Base-by-base conservation (phyloP, 2,329 filamentous ascomycete species). In the Beauveria asiatica region DNA sequence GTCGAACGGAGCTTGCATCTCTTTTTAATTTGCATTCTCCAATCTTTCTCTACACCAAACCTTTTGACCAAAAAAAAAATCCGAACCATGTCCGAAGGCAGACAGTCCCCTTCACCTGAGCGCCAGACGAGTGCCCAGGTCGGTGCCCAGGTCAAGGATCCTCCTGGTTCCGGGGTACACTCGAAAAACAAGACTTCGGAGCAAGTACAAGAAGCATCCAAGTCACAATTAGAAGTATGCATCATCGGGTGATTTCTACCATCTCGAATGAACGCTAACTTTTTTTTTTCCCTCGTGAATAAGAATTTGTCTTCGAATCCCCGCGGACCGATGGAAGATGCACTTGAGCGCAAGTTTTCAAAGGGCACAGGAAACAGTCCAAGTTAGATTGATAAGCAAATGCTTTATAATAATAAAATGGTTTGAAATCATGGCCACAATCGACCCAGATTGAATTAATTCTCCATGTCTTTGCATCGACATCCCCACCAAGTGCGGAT, bases 221-320 rank as follows among this genome's bases (percentile, higher is more conserved):
- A 54, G 16, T 59, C 57, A 5, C 7, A 59, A 10, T 21, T 53
- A 37, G 49, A 53, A 11, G 57, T 59, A 41, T 1, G 30, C 7
- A 21, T 39, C 3, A 21, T 27, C 2, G 30, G 7, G 10, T 17
- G 3, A n/a, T 49, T 3, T 9, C 3, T n/a, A 16, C 30, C 10
- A 3, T 11, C 6, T 13, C 1, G 5, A 3, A 8, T 50, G 33
- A 37, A 51, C 16, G 46, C 56, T 58, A 44, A 58, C 56, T 23
- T 11, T 21, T 3, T 23, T 23, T 23, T n/a, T n/a, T 23, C 4
- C 4, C 4, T 23, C 27, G 33, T 37, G 5, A 37, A 16, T 5
- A 37, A 59, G 57, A 59, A 59, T 17, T 30, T 59, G 21, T 27
- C 39, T 2, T 59, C 57, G 1, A 54, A 59, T 11, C 57, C 57